Evolutionary conservation across 257 asterid genomes (phyloP).

Genomic region (Nicotiana tabacum): DNA sequence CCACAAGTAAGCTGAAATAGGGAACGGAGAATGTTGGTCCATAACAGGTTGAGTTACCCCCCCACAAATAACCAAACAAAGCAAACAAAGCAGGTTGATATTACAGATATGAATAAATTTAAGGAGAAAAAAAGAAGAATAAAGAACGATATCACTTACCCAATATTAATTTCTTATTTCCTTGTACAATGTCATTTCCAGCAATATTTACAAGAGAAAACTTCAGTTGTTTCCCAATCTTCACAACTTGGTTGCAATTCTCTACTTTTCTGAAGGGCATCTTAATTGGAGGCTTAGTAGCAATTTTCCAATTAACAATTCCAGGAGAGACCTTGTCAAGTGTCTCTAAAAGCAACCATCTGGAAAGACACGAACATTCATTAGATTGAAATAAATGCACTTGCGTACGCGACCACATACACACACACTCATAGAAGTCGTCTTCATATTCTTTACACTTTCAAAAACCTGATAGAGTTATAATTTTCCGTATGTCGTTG

Average conservation of each 20-base stretch:
- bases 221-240: slow-evolving; percentile 87
- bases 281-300: slow-evolving; percentile 90
- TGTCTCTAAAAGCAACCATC: slow-evolving; percentile 92
- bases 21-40: neutral
- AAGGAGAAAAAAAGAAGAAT: neutral
- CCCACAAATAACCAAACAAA: neutral
- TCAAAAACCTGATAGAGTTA: neutral
- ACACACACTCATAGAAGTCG: neutral
- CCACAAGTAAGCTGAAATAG: slow-evolving; percentile 83
- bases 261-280: slow-evolving; percentile 97
- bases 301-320: slow-evolving; percentile 88
- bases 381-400: neutral
- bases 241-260: slow-evolving; percentile 95
- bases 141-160: slow-evolving; percentile 29
- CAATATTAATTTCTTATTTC: slow-evolving; percentile 84
- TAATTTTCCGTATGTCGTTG: neutral
- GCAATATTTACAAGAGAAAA: slow-evolving; percentile 93
- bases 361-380: slow-evolving; percentile 26
- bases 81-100: neutral
- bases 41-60: neutral
- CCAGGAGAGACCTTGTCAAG: slow-evolving; percentile 96
- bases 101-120: neutral
- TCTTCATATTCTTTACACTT: neutral
- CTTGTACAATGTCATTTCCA: slow-evolving; percentile 95
- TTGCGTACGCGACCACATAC: neutral